These are phyloP conservation scores for Trichopus zeylanicus DNA, from an alignment of 116 monocot genomes.

Conservation along the genomic window DNA sequence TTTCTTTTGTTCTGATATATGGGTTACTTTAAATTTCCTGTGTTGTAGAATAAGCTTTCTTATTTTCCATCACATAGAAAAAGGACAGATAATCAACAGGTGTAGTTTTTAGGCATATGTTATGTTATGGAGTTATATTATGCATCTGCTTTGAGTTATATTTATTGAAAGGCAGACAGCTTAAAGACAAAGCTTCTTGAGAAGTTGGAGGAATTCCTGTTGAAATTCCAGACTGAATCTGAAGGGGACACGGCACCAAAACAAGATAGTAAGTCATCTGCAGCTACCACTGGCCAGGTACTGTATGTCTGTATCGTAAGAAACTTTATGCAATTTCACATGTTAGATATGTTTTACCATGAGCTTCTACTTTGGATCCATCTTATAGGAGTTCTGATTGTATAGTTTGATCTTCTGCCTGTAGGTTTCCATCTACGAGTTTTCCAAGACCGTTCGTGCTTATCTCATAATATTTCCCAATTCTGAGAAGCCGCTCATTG, in stretches of 20 bases:
- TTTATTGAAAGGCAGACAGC: constrained; percentile 54
- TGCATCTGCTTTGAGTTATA: too few relatives aligned
- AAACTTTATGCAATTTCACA: not conserved
- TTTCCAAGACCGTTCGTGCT: constrained; percentile 72
- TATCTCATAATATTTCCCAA: constrained; percentile 98
- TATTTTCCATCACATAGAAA: too few relatives aligned
- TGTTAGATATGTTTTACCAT: not conserved
- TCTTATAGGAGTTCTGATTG: not conserved
- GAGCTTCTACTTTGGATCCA: not conserved
- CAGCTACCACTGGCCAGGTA: constrained; percentile 9
- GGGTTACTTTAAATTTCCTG: too few relatives aligned
- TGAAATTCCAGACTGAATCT: constrained; percentile 42
- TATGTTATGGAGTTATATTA: too few relatives aligned
- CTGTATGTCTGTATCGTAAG: not conserved
- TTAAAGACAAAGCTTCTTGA: constrained; percentile 77
- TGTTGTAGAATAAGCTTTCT: too few relatives aligned
- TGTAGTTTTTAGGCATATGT: too few relatives aligned
- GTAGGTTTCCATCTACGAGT: constrained; percentile 71
- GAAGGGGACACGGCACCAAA: constrained; percentile 15
- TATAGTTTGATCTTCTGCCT: constrained; percentile 10
- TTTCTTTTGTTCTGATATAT: too few relatives aligned
- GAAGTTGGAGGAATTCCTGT: constrained; percentile 75
- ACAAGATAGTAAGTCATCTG: constrained; percentile 1
- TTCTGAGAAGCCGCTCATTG: constrained; percentile 74
- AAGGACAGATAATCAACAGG: too few relatives aligned